phyloP scores from a whole-genome alignment of 1,139 yeast species.

The Kurtzmaniella quercitrusa region DNA sequence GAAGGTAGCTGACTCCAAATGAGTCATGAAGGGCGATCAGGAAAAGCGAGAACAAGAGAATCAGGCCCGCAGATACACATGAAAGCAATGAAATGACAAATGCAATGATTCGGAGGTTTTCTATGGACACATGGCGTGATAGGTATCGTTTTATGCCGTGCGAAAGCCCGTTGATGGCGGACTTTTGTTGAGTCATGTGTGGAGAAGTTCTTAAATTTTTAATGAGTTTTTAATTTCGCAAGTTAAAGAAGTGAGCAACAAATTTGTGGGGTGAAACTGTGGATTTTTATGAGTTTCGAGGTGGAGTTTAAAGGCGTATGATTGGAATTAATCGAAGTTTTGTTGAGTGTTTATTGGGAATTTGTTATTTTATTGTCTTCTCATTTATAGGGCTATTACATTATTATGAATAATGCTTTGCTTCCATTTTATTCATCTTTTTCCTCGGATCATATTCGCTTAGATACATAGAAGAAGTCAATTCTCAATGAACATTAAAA shows the following conservation, averaged over 20 bases:
- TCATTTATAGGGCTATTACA: too few species aligned
- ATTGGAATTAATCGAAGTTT: too few species aligned
- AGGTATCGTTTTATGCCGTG: constrained; percentile 19
- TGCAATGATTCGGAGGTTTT: constrained; percentile 30
- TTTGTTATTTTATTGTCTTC: too few species aligned
- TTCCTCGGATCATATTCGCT: too few species aligned
- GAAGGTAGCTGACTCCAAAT: constrained; percentile 60
- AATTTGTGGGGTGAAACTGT: neutral
- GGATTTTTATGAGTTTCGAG: too few species aligned
- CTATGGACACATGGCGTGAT: constrained; percentile 20
- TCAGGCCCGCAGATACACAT: constrained; percentile 79
- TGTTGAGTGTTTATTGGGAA: too few species aligned
- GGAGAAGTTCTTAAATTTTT: neutral
- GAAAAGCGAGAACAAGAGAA: constrained; percentile 74
- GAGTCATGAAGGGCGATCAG: constrained; percentile 62
- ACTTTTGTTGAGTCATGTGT: neutral
- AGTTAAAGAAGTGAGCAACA: neutral
- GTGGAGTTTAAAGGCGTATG: too few species aligned
- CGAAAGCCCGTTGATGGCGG: constrained; percentile 11
- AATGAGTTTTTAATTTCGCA: too few species aligned
- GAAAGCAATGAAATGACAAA: constrained; percentile 40
- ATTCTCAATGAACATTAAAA: too few species aligned
- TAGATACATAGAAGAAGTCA: too few species aligned
- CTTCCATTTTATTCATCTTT: too few species aligned
- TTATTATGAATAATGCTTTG: too few species aligned